Evolutionary conservation across 1,139 yeast species (phyloP).

Genomic region (Pichia sp.): DNA sequence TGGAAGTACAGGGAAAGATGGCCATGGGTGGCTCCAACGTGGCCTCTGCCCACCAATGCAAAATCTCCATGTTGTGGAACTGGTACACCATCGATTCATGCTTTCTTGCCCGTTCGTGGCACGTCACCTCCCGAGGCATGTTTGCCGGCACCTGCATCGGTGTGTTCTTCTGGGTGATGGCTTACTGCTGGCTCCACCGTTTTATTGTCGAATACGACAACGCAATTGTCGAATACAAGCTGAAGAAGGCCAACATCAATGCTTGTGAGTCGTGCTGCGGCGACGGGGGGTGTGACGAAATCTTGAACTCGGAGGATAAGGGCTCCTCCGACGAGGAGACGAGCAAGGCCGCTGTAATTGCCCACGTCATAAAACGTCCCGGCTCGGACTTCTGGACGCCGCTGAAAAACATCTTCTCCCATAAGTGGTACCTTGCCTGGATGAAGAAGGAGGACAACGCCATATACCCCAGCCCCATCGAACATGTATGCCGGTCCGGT

Average conservation of each 20-base stretch:
- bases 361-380: conserved; percentile 5
- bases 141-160: conserved; percentile 74
- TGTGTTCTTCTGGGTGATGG: conserved; percentile 51
- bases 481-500: conserved; percentile 46
- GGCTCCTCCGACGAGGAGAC: background rate
- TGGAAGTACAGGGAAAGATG: conserved; percentile 18
- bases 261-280: conserved; percentile 16
- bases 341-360: background rate
- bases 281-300: conserved; percentile 2
- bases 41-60: conserved; percentile 16
- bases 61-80: conserved; percentile 46
- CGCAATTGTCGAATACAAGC: conserved; percentile 31
- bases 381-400: conserved; percentile 29
- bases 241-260: conserved; percentile 11
- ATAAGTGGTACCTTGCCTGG: conserved; percentile 37
- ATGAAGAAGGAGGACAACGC: conserved; percentile 13
- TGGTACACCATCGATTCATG: conserved; percentile 61
- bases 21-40: conserved; percentile 16
- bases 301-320: background rate
- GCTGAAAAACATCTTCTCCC: conserved; percentile 35
- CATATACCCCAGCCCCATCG: conserved; percentile 39
- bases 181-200: conserved; percentile 55
- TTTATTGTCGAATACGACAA: conserved; percentile 52
- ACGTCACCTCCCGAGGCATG: conserved; percentile 50
- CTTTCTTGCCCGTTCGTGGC: conserved; percentile 63